Evolutionary conservation across 148 eudicot species (phyloP).

Genomic region (Cornus controversa): DNA sequence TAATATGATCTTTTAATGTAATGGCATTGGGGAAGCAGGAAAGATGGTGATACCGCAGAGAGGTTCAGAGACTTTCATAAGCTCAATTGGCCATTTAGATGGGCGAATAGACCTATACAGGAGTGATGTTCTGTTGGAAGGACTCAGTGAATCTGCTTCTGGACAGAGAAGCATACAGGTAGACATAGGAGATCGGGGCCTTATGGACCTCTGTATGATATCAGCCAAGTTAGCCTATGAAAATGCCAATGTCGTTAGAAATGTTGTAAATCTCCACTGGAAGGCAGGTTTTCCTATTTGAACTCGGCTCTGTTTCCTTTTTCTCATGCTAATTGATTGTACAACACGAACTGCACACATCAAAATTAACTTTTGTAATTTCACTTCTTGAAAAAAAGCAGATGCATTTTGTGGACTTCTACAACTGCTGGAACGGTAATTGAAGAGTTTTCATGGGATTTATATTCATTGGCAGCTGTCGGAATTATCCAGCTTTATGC

Average conservation of each 20-base stretch:
- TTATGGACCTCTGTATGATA: slow-evolving; percentile 67
- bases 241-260: slow-evolving; percentile 46
- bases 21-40: slow-evolving; percentile 37
- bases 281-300: slow-evolving; percentile 30
- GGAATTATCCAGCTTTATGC: background rate
- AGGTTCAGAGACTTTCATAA: slow-evolving; percentile 64
- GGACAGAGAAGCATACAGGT: slow-evolving; percentile 9
- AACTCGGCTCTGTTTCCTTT: background rate
- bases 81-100: slow-evolving; percentile 77
- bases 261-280: slow-evolving; percentile 53
- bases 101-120: slow-evolving; percentile 54
- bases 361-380: slow-evolving; percentile 5
- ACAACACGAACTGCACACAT: background rate
- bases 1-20: background rate
- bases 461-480: background rate
- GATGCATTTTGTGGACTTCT: slow-evolving; percentile 70
- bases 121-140: slow-evolving; percentile 21
- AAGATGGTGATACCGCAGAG: slow-evolving; percentile 63
- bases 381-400: slow-evolving; percentile 20
- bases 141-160: slow-evolving; percentile 13
- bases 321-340: background rate
- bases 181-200: slow-evolving; percentile 33
- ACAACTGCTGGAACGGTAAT: slow-evolving; percentile 69
- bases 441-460: background rate
- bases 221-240: slow-evolving; percentile 61